A percentile compares a stretch with the other conserved stretches of the same genome.
Evolutionary conservation across 768 basidiomycete genomes (phyloP).

Genomic region (Termitomyces sp.): DNA sequence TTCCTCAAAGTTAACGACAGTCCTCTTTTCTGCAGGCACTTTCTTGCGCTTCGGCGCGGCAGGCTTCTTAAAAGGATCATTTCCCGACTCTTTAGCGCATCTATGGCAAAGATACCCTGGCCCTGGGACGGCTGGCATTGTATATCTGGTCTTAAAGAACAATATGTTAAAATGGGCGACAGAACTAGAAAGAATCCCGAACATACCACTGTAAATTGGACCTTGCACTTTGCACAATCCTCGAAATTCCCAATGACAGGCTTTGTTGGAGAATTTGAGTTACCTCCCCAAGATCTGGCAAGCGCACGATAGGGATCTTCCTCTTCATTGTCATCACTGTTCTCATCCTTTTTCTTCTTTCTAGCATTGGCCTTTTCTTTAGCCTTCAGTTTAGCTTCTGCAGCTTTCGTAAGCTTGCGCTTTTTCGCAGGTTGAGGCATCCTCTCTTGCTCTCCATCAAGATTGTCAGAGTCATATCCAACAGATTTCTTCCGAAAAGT

Average conservation of each 20-base stretch:
- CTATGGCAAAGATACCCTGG: constrained; percentile 80
- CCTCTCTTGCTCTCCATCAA: too few species aligned
- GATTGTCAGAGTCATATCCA: too few species aligned
- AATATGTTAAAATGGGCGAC: background rate
- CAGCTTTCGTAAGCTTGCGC: constrained; percentile 46
- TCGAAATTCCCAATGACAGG: constrained; percentile 77
- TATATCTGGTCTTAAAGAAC: constrained; percentile 71
- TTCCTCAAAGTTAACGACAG: constrained; percentile 64
- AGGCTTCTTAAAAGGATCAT: constrained; percentile 84
- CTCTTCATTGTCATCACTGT: constrained; percentile 47
- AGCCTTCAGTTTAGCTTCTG: constrained; percentile 32
- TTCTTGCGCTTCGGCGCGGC: constrained; percentile 56
- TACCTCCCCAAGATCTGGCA: constrained; percentile 41
- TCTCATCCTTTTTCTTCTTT: constrained; percentile 35
- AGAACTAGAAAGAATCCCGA: too few species aligned
- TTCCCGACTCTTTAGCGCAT: constrained; percentile 75
- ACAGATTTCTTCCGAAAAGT: too few species aligned
- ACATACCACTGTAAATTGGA: constrained; percentile 85
- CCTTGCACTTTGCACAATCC: constrained; percentile 74
- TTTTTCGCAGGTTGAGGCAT: constrained; percentile 42
- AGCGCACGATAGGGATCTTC: constrained; percentile 67
- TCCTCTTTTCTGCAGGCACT: constrained; percentile 59
- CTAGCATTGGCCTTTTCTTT: constrained; percentile 36
- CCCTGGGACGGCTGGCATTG: constrained; percentile 62
- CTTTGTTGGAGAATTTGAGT: constrained; percentile 30